These are phyloP conservation scores for Brassica incana DNA, from an alignment of 345 rosid species.

Conservation along the genomic window DNA sequence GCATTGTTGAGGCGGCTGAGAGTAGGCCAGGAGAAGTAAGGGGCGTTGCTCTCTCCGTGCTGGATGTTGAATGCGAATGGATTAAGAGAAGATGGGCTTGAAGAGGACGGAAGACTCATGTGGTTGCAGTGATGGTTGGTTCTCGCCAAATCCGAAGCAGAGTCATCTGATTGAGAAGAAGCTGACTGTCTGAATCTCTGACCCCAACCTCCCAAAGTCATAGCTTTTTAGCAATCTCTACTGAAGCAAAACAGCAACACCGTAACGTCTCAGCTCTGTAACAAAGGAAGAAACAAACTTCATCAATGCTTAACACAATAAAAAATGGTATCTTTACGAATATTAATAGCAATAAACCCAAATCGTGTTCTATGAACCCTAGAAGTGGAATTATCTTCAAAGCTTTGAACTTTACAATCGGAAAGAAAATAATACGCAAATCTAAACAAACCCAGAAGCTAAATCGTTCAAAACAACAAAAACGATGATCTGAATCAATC, in stretches of 20 bases:
- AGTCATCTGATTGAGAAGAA: conserved; percentile 67
- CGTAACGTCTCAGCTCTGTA: conserved; percentile 24
- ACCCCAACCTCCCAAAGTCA: conserved; percentile 49
- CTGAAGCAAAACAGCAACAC: conserved; percentile 3
- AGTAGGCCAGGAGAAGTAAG: conserved; percentile 85
- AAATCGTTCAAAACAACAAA: background rate
- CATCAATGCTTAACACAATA: conserved; percentile 2
- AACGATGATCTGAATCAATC: background rate
- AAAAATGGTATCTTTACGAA: background rate
- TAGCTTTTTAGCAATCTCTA: conserved; percentile 26
- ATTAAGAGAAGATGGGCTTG: conserved; percentile 59
- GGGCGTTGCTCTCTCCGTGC: conserved; percentile 76
- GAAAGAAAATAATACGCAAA: background rate
- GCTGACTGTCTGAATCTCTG: conserved; percentile 49
- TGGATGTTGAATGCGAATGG: conserved; percentile 63
- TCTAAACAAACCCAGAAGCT: conserved; percentile 9
- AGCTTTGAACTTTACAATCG: background rate
- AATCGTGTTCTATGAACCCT: conserved; percentile 16
- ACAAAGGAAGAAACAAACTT: background rate
- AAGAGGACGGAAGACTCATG: conserved; percentile 53
- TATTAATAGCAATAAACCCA: conserved; percentile 9
- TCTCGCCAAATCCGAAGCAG: conserved; percentile 69
- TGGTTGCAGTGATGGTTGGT: conserved; percentile 47
- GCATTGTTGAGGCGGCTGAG: conserved; percentile 62
- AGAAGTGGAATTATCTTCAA: conserved; percentile 1